phyloP scores from a whole-genome alignment of 768 basidiomycete species.

The Sutorius australiensis region DNA sequence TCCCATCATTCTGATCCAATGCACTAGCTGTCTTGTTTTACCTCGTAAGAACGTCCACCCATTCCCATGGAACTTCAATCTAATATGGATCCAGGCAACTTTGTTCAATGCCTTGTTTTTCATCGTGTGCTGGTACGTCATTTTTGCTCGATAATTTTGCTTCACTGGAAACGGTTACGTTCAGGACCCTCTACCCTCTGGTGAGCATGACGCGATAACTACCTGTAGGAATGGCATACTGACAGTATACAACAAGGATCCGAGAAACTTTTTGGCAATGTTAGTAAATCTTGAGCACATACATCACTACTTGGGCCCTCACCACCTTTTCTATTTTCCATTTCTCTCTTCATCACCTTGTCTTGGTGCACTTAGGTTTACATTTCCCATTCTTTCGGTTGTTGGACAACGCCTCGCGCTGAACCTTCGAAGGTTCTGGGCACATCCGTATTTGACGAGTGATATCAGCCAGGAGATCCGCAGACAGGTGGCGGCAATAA shows the following conservation, averaged over 20 bases:
- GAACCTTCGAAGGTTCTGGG: slow-evolving; percentile 15
- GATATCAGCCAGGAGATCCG: slow-evolving; percentile 14
- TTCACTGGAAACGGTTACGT: background rate
- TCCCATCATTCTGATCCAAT: background rate
- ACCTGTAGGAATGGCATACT: background rate
- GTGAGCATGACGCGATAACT: slow-evolving; percentile 1
- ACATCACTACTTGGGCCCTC: too few relatives aligned
- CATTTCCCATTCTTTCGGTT: slow-evolving; percentile 9
- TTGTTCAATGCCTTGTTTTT: slow-evolving; percentile 5
- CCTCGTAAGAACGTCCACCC: background rate
- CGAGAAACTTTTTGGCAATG: slow-evolving; percentile 9
- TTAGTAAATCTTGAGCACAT: slow-evolving; percentile 5
- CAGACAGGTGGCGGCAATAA: slow-evolving; percentile 11
- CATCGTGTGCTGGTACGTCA: slow-evolving; percentile 16
- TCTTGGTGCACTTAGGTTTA: background rate
- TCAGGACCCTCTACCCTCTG: slow-evolving; percentile 6
- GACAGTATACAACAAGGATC: slow-evolving; percentile 5
- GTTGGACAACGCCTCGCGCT: slow-evolving; percentile 24
- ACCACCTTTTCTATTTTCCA: too few relatives aligned
- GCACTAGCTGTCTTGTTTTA: slow-evolving; percentile 17
- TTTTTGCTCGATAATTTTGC: background rate
- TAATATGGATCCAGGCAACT: slow-evolving; percentile 2
- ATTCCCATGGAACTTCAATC: background rate
- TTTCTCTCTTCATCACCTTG: background rate
- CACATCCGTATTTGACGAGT: background rate